Evolutionary conservation across 208 protist species (phyloP).

Genomic region (Trypanosoma scelopori): DNA sequence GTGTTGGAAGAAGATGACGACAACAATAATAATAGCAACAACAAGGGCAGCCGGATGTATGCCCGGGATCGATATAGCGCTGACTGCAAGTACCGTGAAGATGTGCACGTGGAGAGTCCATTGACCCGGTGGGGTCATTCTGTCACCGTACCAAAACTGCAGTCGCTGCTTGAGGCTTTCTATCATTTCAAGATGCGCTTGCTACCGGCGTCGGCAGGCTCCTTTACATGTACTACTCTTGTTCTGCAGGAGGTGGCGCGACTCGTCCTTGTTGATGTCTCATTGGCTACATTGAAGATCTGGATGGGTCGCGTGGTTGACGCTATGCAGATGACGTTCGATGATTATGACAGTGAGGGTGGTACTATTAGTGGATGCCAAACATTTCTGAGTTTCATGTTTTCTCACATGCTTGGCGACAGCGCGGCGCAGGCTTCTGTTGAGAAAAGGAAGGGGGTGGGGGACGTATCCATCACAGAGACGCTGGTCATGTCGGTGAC

Average conservation of each 20-base stretch:
- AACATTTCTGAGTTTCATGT: not conserved
- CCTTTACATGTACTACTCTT: not conserved
- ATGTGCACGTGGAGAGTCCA: not conserved
- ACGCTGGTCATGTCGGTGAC: not conserved
- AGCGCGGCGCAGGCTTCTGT: not conserved
- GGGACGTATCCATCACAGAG: not conserved
- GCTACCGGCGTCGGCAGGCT: not conserved
- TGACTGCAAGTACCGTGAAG: not conserved
- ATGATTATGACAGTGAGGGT: not conserved
- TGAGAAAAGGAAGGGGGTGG: not conserved
- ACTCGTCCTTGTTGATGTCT: slow-evolving; percentile 2
- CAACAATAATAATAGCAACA: not conserved
- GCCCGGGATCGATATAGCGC: not conserved
- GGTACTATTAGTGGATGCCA: not conserved
- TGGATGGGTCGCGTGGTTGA: not conserved
- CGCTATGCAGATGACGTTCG: not conserved
- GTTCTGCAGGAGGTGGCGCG: not conserved
- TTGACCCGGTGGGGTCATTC: not conserved
- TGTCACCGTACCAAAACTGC: not conserved
- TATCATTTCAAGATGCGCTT: not conserved
- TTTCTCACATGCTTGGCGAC: not conserved
- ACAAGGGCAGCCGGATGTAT: not conserved
- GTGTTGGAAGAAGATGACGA: not conserved
- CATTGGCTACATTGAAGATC: not conserved
- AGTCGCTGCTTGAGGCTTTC: not conserved